Evolutionary conservation across 306 rosid species (phyloP).

Genomic region (Dalbergia cochinchinensis): DNA sequence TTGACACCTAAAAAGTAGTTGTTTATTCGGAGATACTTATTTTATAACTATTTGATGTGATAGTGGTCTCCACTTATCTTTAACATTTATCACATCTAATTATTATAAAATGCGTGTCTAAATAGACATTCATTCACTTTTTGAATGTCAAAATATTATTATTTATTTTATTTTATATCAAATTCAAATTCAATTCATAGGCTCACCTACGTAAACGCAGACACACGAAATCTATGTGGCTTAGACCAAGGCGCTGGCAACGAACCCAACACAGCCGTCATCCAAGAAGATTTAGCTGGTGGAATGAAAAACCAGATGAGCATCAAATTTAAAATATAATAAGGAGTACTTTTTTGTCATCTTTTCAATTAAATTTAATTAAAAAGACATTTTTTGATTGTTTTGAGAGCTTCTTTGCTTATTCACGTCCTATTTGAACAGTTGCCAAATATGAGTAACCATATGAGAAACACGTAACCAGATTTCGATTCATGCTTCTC

Average conservation of each 20-base stretch:
- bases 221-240: constrained; percentile 12
- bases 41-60: too few species aligned
- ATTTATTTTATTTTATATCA: neutral
- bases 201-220: constrained; percentile 22
- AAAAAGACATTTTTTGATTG: neutral
- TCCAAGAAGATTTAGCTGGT: constrained; percentile 48
- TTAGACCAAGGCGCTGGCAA: constrained; percentile 19
- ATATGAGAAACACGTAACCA: too few species aligned
- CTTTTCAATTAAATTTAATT: neutral
- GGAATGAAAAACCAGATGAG: neutral
- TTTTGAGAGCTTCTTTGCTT: neutral
- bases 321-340: neutral
- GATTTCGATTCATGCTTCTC: too few species aligned
- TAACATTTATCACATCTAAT: too few species aligned
- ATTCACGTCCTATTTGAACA: neutral
- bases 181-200: constrained; percentile 28
- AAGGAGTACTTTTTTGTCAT: neutral
- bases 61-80: too few species aligned
- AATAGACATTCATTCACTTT: too few species aligned
- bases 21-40: too few species aligned
- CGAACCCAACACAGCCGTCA: constrained; percentile 39
- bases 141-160: too few species aligned
- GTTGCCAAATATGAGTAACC: neutral
- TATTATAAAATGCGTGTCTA: too few species aligned
- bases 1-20: too few species aligned